Base-by-base conservation (phyloP, 441 rosid genomes). In the Aleurites moluccanus region DNA sequence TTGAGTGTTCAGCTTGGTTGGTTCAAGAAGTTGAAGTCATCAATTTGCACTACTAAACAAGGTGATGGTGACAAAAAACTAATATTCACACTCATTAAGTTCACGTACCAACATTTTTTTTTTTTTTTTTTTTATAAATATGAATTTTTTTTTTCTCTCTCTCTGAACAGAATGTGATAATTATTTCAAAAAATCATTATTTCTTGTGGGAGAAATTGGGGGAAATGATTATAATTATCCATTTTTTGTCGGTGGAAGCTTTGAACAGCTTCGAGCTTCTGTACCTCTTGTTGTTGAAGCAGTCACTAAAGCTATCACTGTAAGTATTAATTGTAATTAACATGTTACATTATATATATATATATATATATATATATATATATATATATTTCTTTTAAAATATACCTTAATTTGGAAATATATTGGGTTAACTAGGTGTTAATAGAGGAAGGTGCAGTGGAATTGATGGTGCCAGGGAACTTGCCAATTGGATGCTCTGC, bases 191-290 rank as follows among this genome's bases (percentile, higher is more conserved):
- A 92, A 82, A 72, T 86, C 98, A 14, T 79, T 92, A n/a, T 91
- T 92, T 75, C 49, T 88, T 57, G 87, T 92, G 21, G 96, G 96
- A 49, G 97, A 92, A 80, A 91, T 92, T 0, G 98, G 97, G 38
- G 98, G 93, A 25, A 93, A 93, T 73, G 97, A 93, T 76, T 93
- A 88, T 74, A 93, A 86, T 77, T 91, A 85, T 57, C 75, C 88
- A 5, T 83, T 76, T 64, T 78, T 88, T 70, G 71, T 68, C 6
- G 90, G 91, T 40, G 85, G 81, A 78, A 83, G 72, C 77, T 76
- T 80, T 67, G 71, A 81, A 67, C 79, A 81, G 67, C 80, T 88
- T 0, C 80, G 64, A 64, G 81, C 87, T 74, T 70, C 70, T 9
- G 92, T 86, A 10, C 89, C 93, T 15, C 72, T 75, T 0, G 91